Percentiles rank a stretch among this genome's conserved stretches.
Evolutionary conservation across 306 rosid genomes (phyloP).

Genomic region (Glycine tomentella): DNA sequence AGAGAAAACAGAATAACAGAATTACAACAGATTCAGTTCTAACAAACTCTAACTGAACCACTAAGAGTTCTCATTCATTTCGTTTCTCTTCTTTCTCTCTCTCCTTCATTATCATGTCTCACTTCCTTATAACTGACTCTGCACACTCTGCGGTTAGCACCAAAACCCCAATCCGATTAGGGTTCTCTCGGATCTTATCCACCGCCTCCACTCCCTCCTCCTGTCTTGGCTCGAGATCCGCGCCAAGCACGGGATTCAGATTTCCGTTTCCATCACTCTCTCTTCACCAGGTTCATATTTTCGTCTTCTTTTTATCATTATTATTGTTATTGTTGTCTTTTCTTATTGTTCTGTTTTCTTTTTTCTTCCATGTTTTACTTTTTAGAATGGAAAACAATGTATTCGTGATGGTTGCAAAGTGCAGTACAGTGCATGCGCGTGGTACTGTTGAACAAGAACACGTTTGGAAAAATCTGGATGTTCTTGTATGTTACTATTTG

Average conservation of each 20-base stretch:
- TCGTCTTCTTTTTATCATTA: not conserved
- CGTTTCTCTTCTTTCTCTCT: not conserved
- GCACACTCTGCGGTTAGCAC: not conserved
- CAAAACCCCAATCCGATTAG: conserved; percentile 3
- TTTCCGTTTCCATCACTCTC: conserved; percentile 41
- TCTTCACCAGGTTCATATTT: conserved; percentile 48
- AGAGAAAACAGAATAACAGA: too few relatives aligned
- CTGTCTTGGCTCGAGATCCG: conserved; percentile 89
- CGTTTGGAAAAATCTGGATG: not conserved
- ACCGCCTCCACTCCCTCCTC: conserved; percentile 21
- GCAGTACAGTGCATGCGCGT: conserved; percentile 17
- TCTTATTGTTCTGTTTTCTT: not conserved
- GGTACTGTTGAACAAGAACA: not conserved
- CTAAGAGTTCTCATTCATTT: conserved; percentile 69
- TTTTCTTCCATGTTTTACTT: not conserved
- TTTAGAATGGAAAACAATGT: not conserved
- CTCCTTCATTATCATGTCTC: too few relatives aligned
- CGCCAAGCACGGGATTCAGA: too few relatives aligned
- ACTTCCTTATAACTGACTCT: conserved; percentile 7
- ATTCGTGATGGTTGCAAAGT: conserved; percentile 7
- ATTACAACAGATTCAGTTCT: too few relatives aligned
- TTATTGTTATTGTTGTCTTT: not conserved
- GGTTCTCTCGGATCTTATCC: conserved; percentile 12
- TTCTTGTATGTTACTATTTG: not conserved
- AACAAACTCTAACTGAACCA: too few relatives aligned